Percentiles rank a stretch among this genome's conserved stretches.
Conservation (phyloP, 2,329 filamentous ascomycete genomes). For the Chaetomiaceae sp. region DNA sequence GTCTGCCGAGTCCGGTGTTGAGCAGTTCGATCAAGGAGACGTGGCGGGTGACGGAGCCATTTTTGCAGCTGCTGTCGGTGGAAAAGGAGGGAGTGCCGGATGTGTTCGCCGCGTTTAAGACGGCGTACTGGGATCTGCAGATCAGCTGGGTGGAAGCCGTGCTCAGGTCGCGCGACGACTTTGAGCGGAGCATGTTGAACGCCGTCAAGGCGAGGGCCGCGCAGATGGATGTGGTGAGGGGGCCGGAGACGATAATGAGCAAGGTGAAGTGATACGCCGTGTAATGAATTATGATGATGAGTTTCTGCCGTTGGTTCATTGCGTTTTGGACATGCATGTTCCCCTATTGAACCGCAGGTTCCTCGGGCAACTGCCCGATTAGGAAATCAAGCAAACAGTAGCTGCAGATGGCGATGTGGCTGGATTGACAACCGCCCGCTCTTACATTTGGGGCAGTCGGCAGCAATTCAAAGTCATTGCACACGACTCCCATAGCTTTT, state of each 20-base stretch:
- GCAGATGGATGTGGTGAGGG: slow-evolving; percentile 74
- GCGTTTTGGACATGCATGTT: background rate
- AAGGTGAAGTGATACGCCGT: slow-evolving; percentile 72
- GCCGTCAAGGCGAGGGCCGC: slow-evolving; percentile 85
- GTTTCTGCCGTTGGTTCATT: too few species aligned
- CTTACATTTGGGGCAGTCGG: too few species aligned
- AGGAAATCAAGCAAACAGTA: slow-evolving; percentile 6
- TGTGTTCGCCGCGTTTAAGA: slow-evolving; percentile 80
- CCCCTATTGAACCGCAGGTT: background rate
- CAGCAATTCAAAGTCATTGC: too few species aligned
- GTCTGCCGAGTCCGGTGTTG: slow-evolving; percentile 66
- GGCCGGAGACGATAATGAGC: slow-evolving; percentile 89
- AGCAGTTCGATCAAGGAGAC: slow-evolving; percentile 74
- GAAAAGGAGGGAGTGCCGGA: slow-evolving; percentile 70
- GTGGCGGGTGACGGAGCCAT: slow-evolving; percentile 85
- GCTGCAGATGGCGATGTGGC: too few species aligned
- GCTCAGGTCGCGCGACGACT: slow-evolving; percentile 81
- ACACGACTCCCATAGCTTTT: too few species aligned
- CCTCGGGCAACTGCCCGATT: slow-evolving; percentile 10
- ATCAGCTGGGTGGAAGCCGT: slow-evolving; percentile 95
- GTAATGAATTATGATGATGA: slow-evolving; percentile 13
- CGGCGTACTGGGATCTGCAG: slow-evolving; percentile 86
- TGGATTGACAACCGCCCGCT: too few species aligned
- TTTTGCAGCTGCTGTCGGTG: slow-evolving; percentile 72
- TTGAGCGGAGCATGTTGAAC: slow-evolving; percentile 85